Base-by-base conservation (phyloP, 345 rosid genomes). In the Linum tenue region DNA sequence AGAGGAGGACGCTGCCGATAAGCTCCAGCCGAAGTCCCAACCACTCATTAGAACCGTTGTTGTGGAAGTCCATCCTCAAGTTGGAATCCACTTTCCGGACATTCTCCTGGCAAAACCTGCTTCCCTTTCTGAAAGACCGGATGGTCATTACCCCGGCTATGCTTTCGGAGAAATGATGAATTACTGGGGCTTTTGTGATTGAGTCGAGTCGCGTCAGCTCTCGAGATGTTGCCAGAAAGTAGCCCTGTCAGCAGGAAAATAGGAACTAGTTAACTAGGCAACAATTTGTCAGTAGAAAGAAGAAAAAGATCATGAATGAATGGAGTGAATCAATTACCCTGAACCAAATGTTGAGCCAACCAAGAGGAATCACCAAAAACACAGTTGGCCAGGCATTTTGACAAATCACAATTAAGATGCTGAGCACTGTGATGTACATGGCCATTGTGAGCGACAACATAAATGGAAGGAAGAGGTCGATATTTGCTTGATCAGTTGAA, bases 161-260 rank as follows among this genome's bases (percentile, higher is more conserved):
- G 75, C 96, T 92, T 66, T 92, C 97, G 0, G 98, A 92, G 84
- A 92, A 92, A 68, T 92, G 96, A 77, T 92, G 96, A 72, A 92
- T 89, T 48, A 92, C 79, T 2, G 98, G 97, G 7, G 98, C 98
- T 74, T 89, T 92, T 1, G 98, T 90, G 73, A 92, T 92, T 0
- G 98, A 92, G 71, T 92, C 98, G 2, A 92, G 77, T 16, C 97
- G 97, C 16, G 98, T 92, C 56, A 92, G 67, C 72, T 92, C 97
- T 37, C 98, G 85, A 36, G 98, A 82, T 16, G 97, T 62, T 68
- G 97, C 79, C 17, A 92, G 94, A 78, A 76, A 92, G 81, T 86
- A 90, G 36, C 84, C 85, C 98, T 92, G 73, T 37, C 68, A 64
- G 43, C 17, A 39, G 22, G 44, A 3, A 72, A 14, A 59, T 15